phyloP scores from a whole-genome alignment of 371 early-diverging fungal genomes.

The Mortierella sp. region DNA sequence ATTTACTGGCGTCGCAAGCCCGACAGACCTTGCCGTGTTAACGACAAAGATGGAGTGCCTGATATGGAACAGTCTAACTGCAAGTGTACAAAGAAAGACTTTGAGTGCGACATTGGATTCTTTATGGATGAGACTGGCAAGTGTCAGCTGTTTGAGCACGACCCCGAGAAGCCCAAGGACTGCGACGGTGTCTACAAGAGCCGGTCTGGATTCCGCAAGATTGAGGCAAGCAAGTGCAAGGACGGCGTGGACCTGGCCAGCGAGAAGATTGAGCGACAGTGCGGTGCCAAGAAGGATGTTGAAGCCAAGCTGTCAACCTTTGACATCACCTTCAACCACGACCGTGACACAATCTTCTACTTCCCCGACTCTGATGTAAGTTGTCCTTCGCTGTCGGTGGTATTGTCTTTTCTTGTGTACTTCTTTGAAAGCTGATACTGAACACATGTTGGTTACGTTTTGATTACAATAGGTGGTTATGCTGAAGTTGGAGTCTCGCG shows the following conservation, averaged over 20 bases:
- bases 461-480: slow-evolving; percentile 23
- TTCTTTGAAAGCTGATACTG: not conserved
- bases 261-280: slow-evolving; percentile 69
- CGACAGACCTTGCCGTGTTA: slow-evolving; percentile 79
- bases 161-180: slow-evolving; percentile 74
- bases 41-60: slow-evolving; percentile 73
- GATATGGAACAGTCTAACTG: slow-evolving; percentile 66
- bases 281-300: slow-evolving; percentile 54
- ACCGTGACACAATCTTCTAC: slow-evolving; percentile 61
- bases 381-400: not conserved
- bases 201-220: slow-evolving; percentile 79
- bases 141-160: slow-evolving; percentile 75
- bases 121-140: slow-evolving; percentile 74
- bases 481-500: slow-evolving; percentile 60
- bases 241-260: slow-evolving; percentile 75
- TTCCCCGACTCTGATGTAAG: slow-evolving; percentile 64
- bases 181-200: slow-evolving; percentile 73
- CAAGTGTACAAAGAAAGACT: slow-evolving; percentile 81
- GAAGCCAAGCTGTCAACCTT: slow-evolving; percentile 35
- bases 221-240: slow-evolving; percentile 68
- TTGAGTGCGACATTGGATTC: slow-evolving; percentile 86
- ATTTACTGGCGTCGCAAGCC: slow-evolving; percentile 86
- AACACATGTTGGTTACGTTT: not conserved
- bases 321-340: slow-evolving; percentile 32
- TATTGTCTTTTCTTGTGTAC: not conserved